Conservation (phyloP, 1,139 yeast genomes). For the Taphrina populina region DNA sequence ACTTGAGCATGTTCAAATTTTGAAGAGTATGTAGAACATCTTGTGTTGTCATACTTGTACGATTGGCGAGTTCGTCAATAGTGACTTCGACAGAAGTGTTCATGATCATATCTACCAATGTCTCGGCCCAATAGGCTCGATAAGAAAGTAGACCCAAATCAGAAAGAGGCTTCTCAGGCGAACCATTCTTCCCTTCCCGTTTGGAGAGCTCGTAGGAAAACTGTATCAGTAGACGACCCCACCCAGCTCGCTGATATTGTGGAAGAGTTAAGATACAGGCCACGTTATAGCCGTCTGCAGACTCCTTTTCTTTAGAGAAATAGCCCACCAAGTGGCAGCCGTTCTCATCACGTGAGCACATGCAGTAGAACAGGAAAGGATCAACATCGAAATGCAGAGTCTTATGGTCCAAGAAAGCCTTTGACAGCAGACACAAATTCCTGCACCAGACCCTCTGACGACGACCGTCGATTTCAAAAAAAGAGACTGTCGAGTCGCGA, state of each 20-base stretch:
- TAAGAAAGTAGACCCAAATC: slow-evolving; percentile 90
- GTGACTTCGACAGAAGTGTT: slow-evolving; percentile 72
- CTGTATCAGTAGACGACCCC: slow-evolving; percentile 84
- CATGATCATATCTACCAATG: slow-evolving; percentile 69
- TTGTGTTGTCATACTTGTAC: slow-evolving; percentile 93
- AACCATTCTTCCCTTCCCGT: slow-evolving; percentile 85
- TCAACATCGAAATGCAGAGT: slow-evolving; percentile 95
- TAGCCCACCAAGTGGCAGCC: slow-evolving; percentile 97
- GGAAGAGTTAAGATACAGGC: slow-evolving; percentile 96
- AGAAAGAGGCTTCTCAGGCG: slow-evolving; percentile 95
- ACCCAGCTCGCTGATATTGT: slow-evolving; percentile 93
- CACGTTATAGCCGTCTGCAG: slow-evolving; percentile 92
- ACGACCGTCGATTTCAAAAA: slow-evolving; percentile 95
- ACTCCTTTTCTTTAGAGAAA: slow-evolving; percentile 93
- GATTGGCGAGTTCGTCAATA: slow-evolving; percentile 82
- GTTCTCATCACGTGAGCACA: slow-evolving; percentile 82
- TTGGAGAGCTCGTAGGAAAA: slow-evolving; percentile 87
- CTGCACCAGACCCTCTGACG: slow-evolving; percentile 95
- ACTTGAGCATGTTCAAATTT: slow-evolving; percentile 81
- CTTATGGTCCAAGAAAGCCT: slow-evolving; percentile 88
- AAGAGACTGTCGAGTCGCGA: slow-evolving; percentile 76
- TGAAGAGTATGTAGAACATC: slow-evolving; percentile 92
- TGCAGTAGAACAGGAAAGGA: slow-evolving; percentile 90
- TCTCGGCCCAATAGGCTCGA: slow-evolving; percentile 96
- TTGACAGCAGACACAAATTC: slow-evolving; percentile 81